phyloP scores from a whole-genome alignment of 345 rosid genomes.

The Noccaea caerulescens region DNA sequence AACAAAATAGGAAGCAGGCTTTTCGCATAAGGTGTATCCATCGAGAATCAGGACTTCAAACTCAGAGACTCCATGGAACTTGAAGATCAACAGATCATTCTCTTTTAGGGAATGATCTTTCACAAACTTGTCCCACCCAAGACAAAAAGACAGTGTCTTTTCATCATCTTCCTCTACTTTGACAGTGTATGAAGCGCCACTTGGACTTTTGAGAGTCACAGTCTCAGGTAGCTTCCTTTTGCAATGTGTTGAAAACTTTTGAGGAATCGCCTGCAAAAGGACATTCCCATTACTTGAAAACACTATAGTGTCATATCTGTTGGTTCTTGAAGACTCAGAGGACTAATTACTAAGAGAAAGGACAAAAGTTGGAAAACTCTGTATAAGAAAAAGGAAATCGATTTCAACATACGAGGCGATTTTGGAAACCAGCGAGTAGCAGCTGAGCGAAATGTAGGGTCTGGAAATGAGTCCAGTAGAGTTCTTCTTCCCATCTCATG shows the following conservation, averaged over 20 bases:
- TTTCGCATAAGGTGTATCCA: slow-evolving; percentile 67
- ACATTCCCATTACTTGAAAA: neutral
- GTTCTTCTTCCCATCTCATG: slow-evolving; percentile 69
- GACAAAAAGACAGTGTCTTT: slow-evolving; percentile 47
- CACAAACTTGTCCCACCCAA: slow-evolving; percentile 72
- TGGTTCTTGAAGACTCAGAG: slow-evolving; percentile 2
- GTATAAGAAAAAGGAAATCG: slow-evolving; percentile 8
- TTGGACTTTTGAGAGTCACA: slow-evolving; percentile 72
- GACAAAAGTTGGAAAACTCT: slow-evolving; percentile 9
- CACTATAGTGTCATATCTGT: neutral
- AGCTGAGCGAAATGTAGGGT: slow-evolving; percentile 59
- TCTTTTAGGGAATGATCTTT: slow-evolving; percentile 56
- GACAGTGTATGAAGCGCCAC: slow-evolving; percentile 60
- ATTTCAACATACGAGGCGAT: slow-evolving; percentile 52
- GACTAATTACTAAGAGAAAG: slow-evolving; percentile 16
- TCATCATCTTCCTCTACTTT: slow-evolving; percentile 49
- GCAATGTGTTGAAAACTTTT: slow-evolving; percentile 54
- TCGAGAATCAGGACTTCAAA: slow-evolving; percentile 74
- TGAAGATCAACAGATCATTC: slow-evolving; percentile 72
- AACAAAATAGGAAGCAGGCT: slow-evolving; percentile 63
- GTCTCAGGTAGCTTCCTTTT: slow-evolving; percentile 57
- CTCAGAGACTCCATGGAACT: slow-evolving; percentile 63
- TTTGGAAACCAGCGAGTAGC: slow-evolving; percentile 60
- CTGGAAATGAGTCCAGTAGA: slow-evolving; percentile 77
- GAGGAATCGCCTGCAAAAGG: slow-evolving; percentile 61